A percentile compares a stretch with the other conserved stretches of the same genome.
Evolutionary conservation across 2,329 filamentous ascomycete genomes (phyloP).

Genomic region (Lasiodiplodia hormozganensis): DNA sequence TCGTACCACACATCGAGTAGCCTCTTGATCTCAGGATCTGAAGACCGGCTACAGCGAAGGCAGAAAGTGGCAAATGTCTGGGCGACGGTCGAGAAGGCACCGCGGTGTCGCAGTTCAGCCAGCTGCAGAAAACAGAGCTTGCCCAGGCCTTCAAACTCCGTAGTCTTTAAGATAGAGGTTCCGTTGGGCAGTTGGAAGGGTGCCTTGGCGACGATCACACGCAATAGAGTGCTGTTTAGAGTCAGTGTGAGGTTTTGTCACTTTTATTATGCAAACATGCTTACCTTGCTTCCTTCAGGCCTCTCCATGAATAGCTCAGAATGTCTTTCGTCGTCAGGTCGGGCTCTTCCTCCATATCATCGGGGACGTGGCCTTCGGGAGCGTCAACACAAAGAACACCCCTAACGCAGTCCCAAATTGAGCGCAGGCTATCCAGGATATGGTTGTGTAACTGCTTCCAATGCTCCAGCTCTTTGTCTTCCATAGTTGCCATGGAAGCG

Average conservation of each 20-base stretch:
- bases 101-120: conserved; percentile 82
- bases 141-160: conserved; percentile 71
- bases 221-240: conserved; percentile 71
- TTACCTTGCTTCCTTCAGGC: conserved; percentile 91
- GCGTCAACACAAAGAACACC: conserved; percentile 90
- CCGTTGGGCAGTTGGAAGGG: conserved; percentile 38
- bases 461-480: conserved; percentile 21
- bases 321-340: conserved; percentile 85
- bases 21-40: conserved; percentile 49
- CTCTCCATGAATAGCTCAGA: conserved; percentile 92
- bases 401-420: conserved; percentile 79
- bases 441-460: conserved; percentile 58
- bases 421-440: conserved; percentile 66
- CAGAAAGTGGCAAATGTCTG: conserved; percentile 87
- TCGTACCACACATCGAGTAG: conserved; percentile 74
- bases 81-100: conserved; percentile 91
- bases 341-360: conserved; percentile 74
- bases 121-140: conserved; percentile 82
- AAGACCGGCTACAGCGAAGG: conserved; percentile 64
- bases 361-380: conserved; percentile 83
- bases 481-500: conserved; percentile 18
- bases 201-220: conserved; percentile 48
- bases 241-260: conserved; percentile 9
- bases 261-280: conserved; percentile 28
- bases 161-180: conserved; percentile 36